Evolutionary conservation across 2,329 filamentous ascomycete species (phyloP), one percentile per base, ranked within the genome.

Genomic region (Talaromyces amestolkiae): DNA sequence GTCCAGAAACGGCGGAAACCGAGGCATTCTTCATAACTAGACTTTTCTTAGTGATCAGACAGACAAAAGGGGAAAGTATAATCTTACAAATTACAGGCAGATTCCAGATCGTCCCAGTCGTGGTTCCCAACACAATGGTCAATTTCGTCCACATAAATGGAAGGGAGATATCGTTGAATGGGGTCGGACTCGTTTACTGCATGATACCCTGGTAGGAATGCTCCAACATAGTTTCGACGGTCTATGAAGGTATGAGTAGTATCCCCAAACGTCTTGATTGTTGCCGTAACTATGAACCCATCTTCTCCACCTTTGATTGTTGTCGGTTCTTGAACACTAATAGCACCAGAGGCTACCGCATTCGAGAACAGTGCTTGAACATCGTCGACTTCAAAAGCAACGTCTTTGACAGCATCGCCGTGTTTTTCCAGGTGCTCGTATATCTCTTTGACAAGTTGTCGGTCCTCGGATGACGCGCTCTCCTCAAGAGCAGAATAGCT

Each of bases 1-100:
- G 87, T 91, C 93, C 93, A 97, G 87, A 96, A 97, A 70, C 93
- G 91, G 82, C 96, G 92, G 85, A 97, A 97, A 64, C 89, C 88
- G 27, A 97, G 88, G 69, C 89, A 91, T 65, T 87, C 84, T 81
- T 97, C 93, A 82, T 97, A 97, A 78, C 90, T 49, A 49, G 45
- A 49, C 5, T 24, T 24, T 24, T 49, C 22, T 49, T 22, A 49
- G 45, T 49, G 7, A 49, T 6, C 13, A 49, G 11, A 15, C 22
- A 15, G 4, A 6, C 13, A 24, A 4, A n/a, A n/a, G 13, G 11
- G 45, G 22, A 11, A 7, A 27, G 19, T 49, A 15, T 27, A 24
- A 49, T 19, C 45, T 11, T 49, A 49, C 45, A 49, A 49, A 9
- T 49, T 49, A 27, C 45, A 49, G 11, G 45, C 22, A 49, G 45